A percentile compares a stretch with the other conserved stretches of the same genome.
phyloP scores from a whole-genome alignment of 2,329 filamentous ascomycete species.

The Sporothrix inflata region DNA sequence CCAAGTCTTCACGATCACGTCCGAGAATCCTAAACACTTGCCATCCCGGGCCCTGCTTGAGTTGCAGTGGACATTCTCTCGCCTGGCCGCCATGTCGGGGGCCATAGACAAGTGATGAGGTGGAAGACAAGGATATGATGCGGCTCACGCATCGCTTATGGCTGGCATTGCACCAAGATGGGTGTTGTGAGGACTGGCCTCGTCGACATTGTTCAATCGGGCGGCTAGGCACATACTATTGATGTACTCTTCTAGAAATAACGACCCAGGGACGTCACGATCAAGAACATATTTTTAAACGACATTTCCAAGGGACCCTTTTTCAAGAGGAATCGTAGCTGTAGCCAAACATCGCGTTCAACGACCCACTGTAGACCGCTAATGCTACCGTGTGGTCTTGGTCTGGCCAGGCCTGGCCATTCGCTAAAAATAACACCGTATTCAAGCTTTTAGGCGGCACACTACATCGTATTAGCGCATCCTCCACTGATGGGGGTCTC shows the following conservation, averaged over 20 bases:
- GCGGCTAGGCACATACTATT: background rate
- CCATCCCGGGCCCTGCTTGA: background rate
- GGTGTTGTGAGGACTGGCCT: background rate
- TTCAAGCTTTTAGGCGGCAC: conserved; percentile 10
- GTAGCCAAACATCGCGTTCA: background rate
- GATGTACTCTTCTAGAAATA: background rate
- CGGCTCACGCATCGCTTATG: too few relatives aligned
- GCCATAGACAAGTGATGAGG: background rate
- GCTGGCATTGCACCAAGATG: background rate
- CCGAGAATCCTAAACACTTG: background rate
- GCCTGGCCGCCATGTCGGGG: background rate
- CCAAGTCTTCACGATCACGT: background rate
- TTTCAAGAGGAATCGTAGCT: too few relatives aligned
- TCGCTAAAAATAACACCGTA: background rate
- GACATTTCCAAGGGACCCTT: background rate
- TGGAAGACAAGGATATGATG: too few relatives aligned
- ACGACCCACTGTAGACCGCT: background rate
- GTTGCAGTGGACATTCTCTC: background rate
- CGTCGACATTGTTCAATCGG: background rate
- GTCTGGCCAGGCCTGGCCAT: background rate
- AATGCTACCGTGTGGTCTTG: background rate
- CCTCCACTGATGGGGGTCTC: background rate
- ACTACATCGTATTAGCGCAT: conserved; percentile 5
- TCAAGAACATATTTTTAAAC: background rate
- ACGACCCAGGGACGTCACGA: too few relatives aligned